Base-by-base conservation (phyloP, 1,284 basidiomycete species). In the Phaffia rhodozyma region DNA sequence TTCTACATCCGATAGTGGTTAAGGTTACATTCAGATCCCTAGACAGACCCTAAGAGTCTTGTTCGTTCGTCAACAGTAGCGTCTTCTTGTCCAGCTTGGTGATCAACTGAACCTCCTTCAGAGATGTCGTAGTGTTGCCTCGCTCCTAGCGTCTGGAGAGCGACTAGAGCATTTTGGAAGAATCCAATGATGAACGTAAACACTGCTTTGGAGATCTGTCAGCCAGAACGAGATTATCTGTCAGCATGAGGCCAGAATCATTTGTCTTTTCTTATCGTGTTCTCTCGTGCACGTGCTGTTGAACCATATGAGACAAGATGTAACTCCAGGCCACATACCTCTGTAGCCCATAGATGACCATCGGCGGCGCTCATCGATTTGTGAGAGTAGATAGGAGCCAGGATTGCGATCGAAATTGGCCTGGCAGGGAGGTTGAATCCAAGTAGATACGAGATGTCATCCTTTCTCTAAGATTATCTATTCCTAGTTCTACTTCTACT, bases 81-180 rank as follows among this genome's bases (percentile, higher is more conserved):
- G 13, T 43, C 38, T 2, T 43, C 38, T 43, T 43, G 38, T 43
- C 7, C 13, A 16, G 38, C 13, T 16, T 7, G 38, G 16, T 72
- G 86, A 7, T 43, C 38, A 16, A 11, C 13, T 43, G 38, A 43
- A 11, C 38, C 38, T 11, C 38, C 38, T 11, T 11, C 38, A 16
- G 38, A 11, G 13, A 43, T 16, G 16, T 43, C 38, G 38, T 43
- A 43, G 13, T 43, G 38, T 11, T 43, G 38, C 16, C 38, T 43
- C 38, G 38, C 38, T 43, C 63, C 63, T 49, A 65, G 58, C 29
- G 53, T 49, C 30, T 65, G 63, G 18, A 65, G 63, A 29, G 58
- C 58, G 7, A 65, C 63, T 49, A 65, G 34, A 21, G 58, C 34
- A 52, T 65, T 65, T 32, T 65, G 63, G 34, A 65, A 65, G 27